phyloP scores from a whole-genome alignment of 1,284 basidiomycete genomes.

The Ustilago xerochloae region DNA sequence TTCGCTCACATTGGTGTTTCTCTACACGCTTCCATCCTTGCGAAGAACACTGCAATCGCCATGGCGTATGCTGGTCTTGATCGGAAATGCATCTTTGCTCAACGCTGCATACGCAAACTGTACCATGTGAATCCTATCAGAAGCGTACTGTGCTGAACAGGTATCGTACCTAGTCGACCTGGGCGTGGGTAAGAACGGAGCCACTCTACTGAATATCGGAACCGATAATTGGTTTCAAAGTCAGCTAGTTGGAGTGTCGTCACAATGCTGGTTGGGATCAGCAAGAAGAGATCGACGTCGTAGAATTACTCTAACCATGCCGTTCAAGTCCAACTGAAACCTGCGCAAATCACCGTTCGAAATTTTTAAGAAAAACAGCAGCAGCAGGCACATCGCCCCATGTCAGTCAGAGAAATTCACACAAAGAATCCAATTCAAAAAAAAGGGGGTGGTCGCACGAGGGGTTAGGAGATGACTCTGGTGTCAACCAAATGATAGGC shows the following conservation, averaged over 20 bases:
- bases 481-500: background rate
- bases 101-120: too few species aligned
- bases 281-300: slow-evolving; percentile 5
- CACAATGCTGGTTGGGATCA: background rate
- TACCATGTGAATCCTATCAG: too few species aligned
- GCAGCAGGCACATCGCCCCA: background rate
- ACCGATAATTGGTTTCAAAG: background rate
- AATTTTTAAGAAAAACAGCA: background rate
- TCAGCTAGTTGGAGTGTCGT: background rate
- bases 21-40: too few species aligned
- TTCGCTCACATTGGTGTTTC: too few species aligned
- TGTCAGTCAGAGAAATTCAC: slow-evolving; percentile 6
- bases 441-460: background rate
- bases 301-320: background rate
- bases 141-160: too few species aligned
- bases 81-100: background rate
- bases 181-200: too few species aligned
- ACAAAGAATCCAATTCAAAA: background rate
- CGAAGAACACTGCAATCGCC: too few species aligned
- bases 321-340: too few species aligned
- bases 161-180: too few species aligned
- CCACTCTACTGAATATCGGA: background rate
- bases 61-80: background rate
- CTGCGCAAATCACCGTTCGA: background rate
- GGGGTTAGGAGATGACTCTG: background rate